Percentiles rank a stretch among this genome's conserved stretches.
phyloP scores from a whole-genome alignment of 2,329 filamentous ascomycete genomes.

The Exophiala calicioides region DNA sequence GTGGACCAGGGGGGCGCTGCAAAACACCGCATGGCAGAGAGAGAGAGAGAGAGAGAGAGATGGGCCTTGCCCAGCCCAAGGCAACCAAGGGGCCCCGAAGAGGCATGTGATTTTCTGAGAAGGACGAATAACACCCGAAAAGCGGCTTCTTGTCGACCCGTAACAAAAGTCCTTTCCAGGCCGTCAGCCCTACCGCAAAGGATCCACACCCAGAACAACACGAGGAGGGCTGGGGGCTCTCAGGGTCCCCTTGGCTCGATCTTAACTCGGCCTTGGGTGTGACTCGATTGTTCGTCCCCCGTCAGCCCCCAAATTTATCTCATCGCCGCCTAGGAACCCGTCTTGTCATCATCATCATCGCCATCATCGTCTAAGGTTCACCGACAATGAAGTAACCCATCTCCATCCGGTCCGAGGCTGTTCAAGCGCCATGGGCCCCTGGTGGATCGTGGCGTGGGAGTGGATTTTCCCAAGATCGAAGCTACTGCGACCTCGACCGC shows the following conservation, averaged over 20 bases:
- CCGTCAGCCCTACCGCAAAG: constrained; percentile 25
- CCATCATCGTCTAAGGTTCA: no score
- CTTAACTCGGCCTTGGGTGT: not conserved
- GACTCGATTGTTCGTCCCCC: constrained; percentile 1
- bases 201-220: not conserved
- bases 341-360: no score
- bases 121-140: no score
- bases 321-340: constrained; percentile 9
- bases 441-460: not conserved
- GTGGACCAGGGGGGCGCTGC: no score
- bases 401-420: not conserved
- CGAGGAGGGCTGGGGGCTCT: constrained; percentile 8
- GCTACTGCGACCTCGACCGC: no score
- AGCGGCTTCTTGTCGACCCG: constrained; percentile 1
- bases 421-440: not conserved
- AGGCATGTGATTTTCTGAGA: no score
- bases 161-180: constrained; percentile 9
- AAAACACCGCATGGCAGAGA: no score
- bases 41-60: no score
- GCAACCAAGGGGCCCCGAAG: no score
- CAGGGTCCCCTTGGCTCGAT: no score
- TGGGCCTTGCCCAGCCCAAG: no score
- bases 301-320: constrained; percentile 29
- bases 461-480: no score
- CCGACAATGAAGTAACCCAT: not conserved